Conservation (phyloP, 768 basidiomycete genomes). For the Mycena pura region DNA sequence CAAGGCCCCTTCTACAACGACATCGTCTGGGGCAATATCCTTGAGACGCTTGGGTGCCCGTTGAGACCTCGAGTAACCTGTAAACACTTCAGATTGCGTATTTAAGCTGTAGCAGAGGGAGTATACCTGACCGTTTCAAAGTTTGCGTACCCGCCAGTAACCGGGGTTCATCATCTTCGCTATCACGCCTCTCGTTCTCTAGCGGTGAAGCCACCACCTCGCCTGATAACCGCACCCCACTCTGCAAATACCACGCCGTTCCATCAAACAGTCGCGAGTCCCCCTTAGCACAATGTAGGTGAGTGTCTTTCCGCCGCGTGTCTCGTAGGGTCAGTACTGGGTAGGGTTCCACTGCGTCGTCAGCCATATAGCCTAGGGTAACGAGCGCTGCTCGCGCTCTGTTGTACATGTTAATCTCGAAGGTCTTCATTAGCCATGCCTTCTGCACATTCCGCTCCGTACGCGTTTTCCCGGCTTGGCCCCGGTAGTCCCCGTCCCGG, state of each 20-base stretch:
- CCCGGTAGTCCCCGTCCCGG: conserved; percentile 5
- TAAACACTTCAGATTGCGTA: neutral
- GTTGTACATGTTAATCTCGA: conserved; percentile 15
- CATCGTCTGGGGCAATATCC: conserved; percentile 9
- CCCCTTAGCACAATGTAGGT: conserved; percentile 13
- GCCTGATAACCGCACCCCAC: neutral
- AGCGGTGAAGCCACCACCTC: neutral
- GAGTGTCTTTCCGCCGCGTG: conserved; percentile 19
- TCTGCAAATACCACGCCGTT: conserved; percentile 20
- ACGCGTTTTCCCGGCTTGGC: conserved; percentile 10
- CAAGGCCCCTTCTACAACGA: neutral
- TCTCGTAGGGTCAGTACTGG: conserved; percentile 1
- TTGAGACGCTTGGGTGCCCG: conserved; percentile 4
- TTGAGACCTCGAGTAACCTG: neutral
- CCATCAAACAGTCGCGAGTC: conserved; percentile 21
- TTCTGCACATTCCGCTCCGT: conserved; percentile 16
- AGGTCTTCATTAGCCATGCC: conserved; percentile 9
- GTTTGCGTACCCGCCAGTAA: conserved; percentile 14
- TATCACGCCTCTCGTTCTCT: neutral
- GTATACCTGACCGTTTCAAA: conserved; percentile 1
- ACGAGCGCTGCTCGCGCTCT: neutral
- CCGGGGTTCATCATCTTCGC: neutral
- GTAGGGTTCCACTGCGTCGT: conserved; percentile 5
- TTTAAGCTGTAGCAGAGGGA: neutral
- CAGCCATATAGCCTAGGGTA: conserved; percentile 2